phyloP scores from a whole-genome alignment of 2,329 filamentous ascomycete species.

The Byssochlamys sp. region DNA sequence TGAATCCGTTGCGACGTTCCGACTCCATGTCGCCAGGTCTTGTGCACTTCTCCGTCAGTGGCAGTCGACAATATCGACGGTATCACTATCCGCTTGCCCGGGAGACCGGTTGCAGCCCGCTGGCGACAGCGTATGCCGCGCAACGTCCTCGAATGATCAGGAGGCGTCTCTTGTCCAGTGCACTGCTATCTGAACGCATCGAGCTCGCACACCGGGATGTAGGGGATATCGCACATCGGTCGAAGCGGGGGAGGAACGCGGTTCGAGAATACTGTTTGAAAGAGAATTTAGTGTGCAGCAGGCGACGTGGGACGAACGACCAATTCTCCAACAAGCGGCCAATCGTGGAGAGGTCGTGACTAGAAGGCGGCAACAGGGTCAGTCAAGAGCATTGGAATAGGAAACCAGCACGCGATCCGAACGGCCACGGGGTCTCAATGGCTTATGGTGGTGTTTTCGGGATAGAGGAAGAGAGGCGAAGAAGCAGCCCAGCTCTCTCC shows the following conservation, averaged over 20 bases:
- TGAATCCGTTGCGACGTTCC: slow-evolving; percentile 32
- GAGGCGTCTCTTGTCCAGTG: slow-evolving; percentile 22
- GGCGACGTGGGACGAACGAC: slow-evolving; percentile 11
- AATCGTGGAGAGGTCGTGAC: slow-evolving; percentile 11
- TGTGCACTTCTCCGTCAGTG: slow-evolving; percentile 4
- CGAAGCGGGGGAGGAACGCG: slow-evolving; percentile 9
- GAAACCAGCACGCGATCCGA: neutral
- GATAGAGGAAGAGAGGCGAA: neutral
- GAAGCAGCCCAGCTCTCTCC: neutral
- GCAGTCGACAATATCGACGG: slow-evolving; percentile 14
- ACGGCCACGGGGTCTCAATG: neutral
- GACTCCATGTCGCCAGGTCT: slow-evolving; percentile 30
- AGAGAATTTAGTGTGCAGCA: slow-evolving; percentile 9
- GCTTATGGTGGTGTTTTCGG: neutral
- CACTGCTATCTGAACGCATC: slow-evolving; percentile 30
- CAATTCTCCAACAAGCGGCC: slow-evolving; percentile 12
- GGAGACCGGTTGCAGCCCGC: slow-evolving; percentile 13
- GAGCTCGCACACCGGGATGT: slow-evolving; percentile 22
- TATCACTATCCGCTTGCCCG: slow-evolving; percentile 19
- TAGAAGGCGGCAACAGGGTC: neutral
- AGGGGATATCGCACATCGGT: slow-evolving; percentile 28
- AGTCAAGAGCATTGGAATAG: neutral
- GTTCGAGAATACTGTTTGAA: slow-evolving; percentile 3
- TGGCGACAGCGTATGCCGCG: slow-evolving; percentile 13
- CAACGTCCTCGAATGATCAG: slow-evolving; percentile 24